Conservation (phyloP, 1,139 yeast genomes). For the Yamadazyma siamensis region DNA sequence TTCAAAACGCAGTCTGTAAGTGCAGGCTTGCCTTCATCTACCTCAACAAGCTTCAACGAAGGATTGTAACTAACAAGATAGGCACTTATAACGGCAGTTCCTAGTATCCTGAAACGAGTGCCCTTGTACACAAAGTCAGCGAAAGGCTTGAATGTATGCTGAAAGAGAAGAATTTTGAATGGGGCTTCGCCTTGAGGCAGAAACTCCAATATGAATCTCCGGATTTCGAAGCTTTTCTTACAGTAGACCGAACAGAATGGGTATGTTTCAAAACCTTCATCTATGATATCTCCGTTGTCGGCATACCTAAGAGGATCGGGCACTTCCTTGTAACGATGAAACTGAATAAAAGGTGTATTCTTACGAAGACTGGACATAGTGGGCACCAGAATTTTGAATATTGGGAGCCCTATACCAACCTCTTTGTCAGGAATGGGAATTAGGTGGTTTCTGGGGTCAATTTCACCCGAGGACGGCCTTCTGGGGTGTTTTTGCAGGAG, state of each 20-base stretch:
- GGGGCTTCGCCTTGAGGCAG: slow-evolving; percentile 8
- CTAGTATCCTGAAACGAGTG: slow-evolving; percentile 39
- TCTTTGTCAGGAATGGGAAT: slow-evolving; percentile 31
- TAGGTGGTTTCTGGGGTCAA: slow-evolving; percentile 32
- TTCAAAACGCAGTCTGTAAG: slow-evolving; percentile 35
- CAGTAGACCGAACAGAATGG: slow-evolving; percentile 31
- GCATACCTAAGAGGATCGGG: slow-evolving; percentile 24
- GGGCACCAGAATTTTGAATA: slow-evolving; percentile 35
- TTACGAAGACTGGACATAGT: slow-evolving; percentile 37
- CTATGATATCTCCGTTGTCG: slow-evolving; percentile 9
- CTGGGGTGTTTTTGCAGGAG: slow-evolving; percentile 15
- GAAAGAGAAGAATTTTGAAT: slow-evolving; percentile 30
- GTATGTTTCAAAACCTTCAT: slow-evolving; percentile 29
- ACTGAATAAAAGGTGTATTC: slow-evolving; percentile 32
- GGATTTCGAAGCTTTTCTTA: slow-evolving; percentile 26
- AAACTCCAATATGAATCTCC: slow-evolving; percentile 30
- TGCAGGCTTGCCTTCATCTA: slow-evolving; percentile 35
- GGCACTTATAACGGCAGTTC: slow-evolving; percentile 32
- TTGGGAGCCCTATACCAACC: slow-evolving; percentile 36
- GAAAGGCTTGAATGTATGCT: slow-evolving; percentile 37
- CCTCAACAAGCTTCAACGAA: slow-evolving; percentile 28
- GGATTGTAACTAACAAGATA: slow-evolving; percentile 32
- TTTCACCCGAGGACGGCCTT: slow-evolving; percentile 9
- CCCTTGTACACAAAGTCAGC: slow-evolving; percentile 37
- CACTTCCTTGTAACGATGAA: slow-evolving; percentile 30